These are phyloP conservation scores for Fusarium napiforme DNA, from an alignment of 2,329 filamentous ascomycete species.

Conservation along the genomic window DNA sequence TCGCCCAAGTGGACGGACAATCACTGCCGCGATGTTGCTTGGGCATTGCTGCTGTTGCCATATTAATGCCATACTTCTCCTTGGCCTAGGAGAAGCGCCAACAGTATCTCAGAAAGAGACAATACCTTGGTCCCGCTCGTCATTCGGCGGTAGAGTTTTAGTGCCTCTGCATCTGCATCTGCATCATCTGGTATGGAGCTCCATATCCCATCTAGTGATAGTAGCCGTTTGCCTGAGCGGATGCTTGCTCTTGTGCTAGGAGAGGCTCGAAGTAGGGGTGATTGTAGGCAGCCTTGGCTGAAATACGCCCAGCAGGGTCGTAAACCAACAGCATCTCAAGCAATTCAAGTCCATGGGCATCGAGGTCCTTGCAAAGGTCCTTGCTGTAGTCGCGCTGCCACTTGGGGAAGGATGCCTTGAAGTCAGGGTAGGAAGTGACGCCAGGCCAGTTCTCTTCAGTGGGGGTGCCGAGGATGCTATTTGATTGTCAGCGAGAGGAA, in stretches of 20 bases:
- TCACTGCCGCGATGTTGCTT: not conserved
- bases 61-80: conserved; percentile 4
- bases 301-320: conserved; percentile 87
- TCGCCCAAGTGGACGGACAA: conserved; percentile 3
- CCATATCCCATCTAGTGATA: conserved; percentile 50
- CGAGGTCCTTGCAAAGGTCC: conserved; percentile 76
- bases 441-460: conserved; percentile 86
- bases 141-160: conserved; percentile 16
- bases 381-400: conserved; percentile 78
- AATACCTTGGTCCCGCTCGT: conserved; percentile 15
- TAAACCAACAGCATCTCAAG: conserved; percentile 81
- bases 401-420: conserved; percentile 91
- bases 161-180: conserved; percentile 24
- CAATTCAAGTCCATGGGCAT: conserved; percentile 76
- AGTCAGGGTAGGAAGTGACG: conserved; percentile 94
- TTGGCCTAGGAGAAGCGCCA: conserved; percentile 4
- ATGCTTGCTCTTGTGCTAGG: conserved; percentile 45
- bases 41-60: not conserved
- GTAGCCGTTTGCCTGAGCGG: conserved; percentile 49
- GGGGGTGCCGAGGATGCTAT: conserved; percentile 82
- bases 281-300: conserved; percentile 85
- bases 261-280: conserved; percentile 80
- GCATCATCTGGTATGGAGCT: conserved; percentile 34
- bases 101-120: conserved; percentile 23
- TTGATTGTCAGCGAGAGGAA: conserved; percentile 13